Evolutionary conservation across 331 rosid genomes (phyloP).

Genomic region (Malus hybrid): DNA sequence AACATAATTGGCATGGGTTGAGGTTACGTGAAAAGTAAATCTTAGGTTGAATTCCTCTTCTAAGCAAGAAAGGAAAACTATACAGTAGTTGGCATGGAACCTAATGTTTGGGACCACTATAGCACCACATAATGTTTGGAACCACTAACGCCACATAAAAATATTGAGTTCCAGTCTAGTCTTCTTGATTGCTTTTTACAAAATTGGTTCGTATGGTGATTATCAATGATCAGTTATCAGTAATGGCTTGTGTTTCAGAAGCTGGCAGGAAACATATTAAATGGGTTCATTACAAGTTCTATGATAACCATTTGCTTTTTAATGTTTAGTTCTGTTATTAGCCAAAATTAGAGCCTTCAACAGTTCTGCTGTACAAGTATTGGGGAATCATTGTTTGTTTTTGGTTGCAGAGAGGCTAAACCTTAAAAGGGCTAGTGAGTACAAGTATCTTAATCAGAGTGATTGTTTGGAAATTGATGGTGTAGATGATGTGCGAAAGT

Average conservation of each 20-base stretch:
- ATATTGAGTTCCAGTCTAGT: not conserved
- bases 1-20: not conserved
- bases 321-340: too few species aligned
- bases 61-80: not conserved
- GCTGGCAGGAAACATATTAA: not conserved
- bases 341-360: not conserved
- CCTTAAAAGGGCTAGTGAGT: conserved; percentile 59
- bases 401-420: conserved; percentile 61
- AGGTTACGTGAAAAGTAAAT: not conserved
- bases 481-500: conserved; percentile 60
- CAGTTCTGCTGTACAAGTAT: not conserved
- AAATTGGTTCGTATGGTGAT: not conserved
- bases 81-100: not conserved
- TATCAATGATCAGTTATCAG: conserved; percentile 4
- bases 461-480: conserved; percentile 68
- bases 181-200: not conserved
- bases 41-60: not conserved
- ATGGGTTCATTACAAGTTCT: conserved; percentile 9
- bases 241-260: conserved; percentile 1
- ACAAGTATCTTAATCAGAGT: conserved; percentile 86
- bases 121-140: not conserved
- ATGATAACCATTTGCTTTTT: not conserved
- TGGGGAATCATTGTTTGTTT: conserved; percentile 2
- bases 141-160: not conserved
- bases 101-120: not conserved